Evolutionary conservation across 2,329 filamentous ascomycete species (phyloP), one percentile per base, ranked within the genome.

Genomic region (Fusarium sp.): DNA sequence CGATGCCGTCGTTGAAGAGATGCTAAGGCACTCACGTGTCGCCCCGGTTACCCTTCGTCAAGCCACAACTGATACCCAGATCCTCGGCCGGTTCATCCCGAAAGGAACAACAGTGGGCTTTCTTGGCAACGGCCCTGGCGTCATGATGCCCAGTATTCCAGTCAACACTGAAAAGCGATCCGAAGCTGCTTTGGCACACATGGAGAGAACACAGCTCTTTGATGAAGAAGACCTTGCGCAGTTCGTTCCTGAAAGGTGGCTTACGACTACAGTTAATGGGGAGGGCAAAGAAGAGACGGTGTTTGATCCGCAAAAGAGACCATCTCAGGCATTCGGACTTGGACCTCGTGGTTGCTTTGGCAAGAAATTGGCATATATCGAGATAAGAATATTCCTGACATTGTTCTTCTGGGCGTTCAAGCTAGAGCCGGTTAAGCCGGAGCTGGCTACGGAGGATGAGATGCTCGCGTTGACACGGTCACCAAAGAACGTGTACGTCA

Each of bases 211-310:
- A 6, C 54, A 64, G 28, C 47, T n/a, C 45, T 78, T 51, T 75
- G 80, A 79, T 7, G 70, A 80, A 39, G 66, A 48, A n/a, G 78
- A 73, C 42, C 70, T 64, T 52, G 72, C 36, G 39, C 48, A 66
- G 1, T 85, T 84, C 50, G 58, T 75, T 28, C 83, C 83, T 0
- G 82, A 85, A 63, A 70, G 82, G 9, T 84, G 83, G 83, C 75
- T 84, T 2, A 62, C 56, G 50, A 77, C 62, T 1, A 34, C 36
- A 10, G 54, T 24, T 6, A 62, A 38, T 7, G 61, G 45, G 0
- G 17, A 41, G 0, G 74, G 62, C 30, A 32, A 60, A 4, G 24
- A 68, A 7, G 57, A 72, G 15, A 71, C 34, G 1, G 50, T 58
- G 7, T 77, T 77, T 67, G 68, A 77, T 14, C 41, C 42, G 1